These are phyloP conservation scores for Cylindrotheca fusiformis DNA, from an alignment of 108 stramenopile genomes.

Conservation along the genomic window DNA sequence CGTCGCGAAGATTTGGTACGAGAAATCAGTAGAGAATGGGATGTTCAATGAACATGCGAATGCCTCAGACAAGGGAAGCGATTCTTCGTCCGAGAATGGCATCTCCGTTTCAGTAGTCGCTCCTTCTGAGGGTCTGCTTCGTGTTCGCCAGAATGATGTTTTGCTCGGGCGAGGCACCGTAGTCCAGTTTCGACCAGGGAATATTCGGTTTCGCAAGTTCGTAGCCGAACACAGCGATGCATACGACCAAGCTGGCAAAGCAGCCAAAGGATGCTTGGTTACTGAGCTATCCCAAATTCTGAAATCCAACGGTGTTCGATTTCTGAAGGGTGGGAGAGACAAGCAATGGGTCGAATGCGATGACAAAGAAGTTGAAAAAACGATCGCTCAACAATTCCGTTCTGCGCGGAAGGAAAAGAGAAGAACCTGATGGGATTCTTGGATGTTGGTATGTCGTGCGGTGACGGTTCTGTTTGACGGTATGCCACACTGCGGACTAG, in stretches of 20 bases:
- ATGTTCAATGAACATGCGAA: too few species aligned
- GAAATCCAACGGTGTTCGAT: background rate
- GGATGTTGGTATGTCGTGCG: too few species aligned
- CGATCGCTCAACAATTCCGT: background rate
- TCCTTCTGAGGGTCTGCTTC: too few species aligned
- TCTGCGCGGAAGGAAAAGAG: background rate
- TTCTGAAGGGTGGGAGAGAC: background rate
- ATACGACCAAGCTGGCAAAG: background rate
- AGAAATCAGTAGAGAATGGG: too few species aligned
- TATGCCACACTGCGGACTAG: too few species aligned
- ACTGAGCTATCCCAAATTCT: background rate
- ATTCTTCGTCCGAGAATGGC: too few species aligned
- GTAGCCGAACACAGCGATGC: background rate
- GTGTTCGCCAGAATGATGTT: too few species aligned
- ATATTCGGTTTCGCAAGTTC: background rate
- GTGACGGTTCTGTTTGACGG: too few species aligned
- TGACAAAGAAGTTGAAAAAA: background rate
- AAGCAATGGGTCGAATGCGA: background rate
- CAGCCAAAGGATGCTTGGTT: background rate
- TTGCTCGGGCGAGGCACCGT: background rate
- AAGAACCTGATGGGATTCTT: too few species aligned
- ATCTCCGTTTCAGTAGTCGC: too few species aligned
- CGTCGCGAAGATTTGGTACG: too few species aligned
- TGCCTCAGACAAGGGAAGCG: too few species aligned
- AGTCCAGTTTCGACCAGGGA: background rate